phyloP scores from a whole-genome alignment of 2,329 filamentous ascomycete species.

The Fusarium sp. region DNA sequence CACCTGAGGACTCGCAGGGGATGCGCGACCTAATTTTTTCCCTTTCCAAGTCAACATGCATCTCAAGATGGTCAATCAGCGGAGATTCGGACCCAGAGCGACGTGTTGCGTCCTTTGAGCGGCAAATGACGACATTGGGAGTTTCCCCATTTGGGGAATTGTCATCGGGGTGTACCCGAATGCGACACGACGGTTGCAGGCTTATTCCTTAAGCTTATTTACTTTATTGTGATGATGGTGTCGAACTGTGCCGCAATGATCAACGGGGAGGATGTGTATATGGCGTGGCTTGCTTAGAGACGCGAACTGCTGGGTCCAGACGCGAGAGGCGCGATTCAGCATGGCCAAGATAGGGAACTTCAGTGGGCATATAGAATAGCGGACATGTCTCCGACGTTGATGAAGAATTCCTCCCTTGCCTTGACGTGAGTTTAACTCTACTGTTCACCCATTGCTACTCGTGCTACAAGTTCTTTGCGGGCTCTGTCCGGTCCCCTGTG shows the following conservation, averaged over 20 bases:
- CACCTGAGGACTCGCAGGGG: background rate
- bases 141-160: slow-evolving; percentile 23
- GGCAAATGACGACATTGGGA: slow-evolving; percentile 34
- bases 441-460: background rate
- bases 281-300: background rate
- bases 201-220: slow-evolving; percentile 28
- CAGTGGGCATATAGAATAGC: background rate
- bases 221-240: background rate
- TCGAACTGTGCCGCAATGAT: background rate
- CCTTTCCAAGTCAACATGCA: slow-evolving; percentile 4
- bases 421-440: background rate
- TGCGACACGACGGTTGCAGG: background rate
- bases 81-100: slow-evolving; percentile 26
- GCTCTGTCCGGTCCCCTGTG: background rate
- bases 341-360: background rate
- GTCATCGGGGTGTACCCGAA: slow-evolving; percentile 30
- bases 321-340: background rate
- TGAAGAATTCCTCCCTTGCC: background rate
- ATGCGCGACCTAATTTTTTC: background rate
- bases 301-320: background rate
- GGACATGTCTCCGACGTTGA: background rate
- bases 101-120: slow-evolving; percentile 38
- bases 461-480: background rate
- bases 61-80: slow-evolving; percentile 27
- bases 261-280: background rate